A percentile compares a stretch with the other conserved stretches of the same genome.
These are phyloP conservation scores for Entomortierella lignicola DNA, from an alignment of 192 early-diverging fungal genomes.

Conservation along the genomic window DNA sequence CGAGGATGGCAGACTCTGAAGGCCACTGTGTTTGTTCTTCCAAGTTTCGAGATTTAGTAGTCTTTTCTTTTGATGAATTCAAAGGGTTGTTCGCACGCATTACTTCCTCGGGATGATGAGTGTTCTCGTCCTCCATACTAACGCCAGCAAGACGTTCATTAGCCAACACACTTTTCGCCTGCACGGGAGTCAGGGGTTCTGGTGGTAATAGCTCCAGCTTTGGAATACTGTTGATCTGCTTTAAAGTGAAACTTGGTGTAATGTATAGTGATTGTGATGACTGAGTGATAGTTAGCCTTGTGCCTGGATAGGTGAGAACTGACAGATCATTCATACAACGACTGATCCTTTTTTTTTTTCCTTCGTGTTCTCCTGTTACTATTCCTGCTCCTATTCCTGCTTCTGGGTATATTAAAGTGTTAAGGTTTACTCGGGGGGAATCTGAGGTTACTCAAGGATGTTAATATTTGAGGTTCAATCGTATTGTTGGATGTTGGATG, in stretches of 20 bases:
- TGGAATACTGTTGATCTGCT: neutral
- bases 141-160: neutral
- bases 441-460: no score
- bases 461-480: no score
- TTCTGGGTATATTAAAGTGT: no score
- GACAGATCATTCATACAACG: neutral
- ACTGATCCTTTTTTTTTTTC: no score
- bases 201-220: neutral
- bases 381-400: neutral
- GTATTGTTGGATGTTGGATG: no score
- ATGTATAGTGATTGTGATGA: neutral
- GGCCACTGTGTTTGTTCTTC: conserved; percentile 31
- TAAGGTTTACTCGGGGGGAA: no score
- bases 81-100: no score
- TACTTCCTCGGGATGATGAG: neutral
- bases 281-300: neutral
- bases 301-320: neutral
- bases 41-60: no score
- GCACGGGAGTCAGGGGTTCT: neutral
- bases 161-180: neutral
- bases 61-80: no score
- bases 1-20: conserved; percentile 47
- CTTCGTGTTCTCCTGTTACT: neutral
- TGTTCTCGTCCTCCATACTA: neutral
- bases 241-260: neutral